These are phyloP conservation scores for Neurospora intermedia DNA, from an alignment of 495 filamentous ascomycete species.

Conservation along the genomic window DNA sequence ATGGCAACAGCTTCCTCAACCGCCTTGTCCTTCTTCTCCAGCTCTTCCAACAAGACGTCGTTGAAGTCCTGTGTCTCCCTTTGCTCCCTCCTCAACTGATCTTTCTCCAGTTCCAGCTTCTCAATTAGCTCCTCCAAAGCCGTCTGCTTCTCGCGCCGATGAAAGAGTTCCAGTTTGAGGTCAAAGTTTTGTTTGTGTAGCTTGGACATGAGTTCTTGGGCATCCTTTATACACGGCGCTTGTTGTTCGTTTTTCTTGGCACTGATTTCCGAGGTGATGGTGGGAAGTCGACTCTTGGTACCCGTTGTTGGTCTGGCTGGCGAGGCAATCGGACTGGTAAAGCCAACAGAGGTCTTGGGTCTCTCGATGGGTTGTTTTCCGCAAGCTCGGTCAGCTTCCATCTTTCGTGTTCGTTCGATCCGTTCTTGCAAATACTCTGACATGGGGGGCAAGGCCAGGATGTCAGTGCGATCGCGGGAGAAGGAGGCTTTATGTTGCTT, in stretches of 20 bases:
- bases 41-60: slow-evolving; percentile 53
- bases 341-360: background rate
- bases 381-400: slow-evolving; percentile 31
- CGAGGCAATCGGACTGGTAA: slow-evolving; percentile 7
- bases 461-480: slow-evolving; percentile 22
- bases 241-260: slow-evolving; percentile 30
- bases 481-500: slow-evolving; percentile 18
- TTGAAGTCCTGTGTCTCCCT: slow-evolving; percentile 49
- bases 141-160: slow-evolving; percentile 50
- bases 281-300: slow-evolving; percentile 21
- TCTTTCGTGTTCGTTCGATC: slow-evolving; percentile 38
- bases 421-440: slow-evolving; percentile 41
- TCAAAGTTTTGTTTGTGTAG: slow-evolving; percentile 85
- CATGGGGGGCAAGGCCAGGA: slow-evolving; percentile 18
- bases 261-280: slow-evolving; percentile 9
- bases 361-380: background rate
- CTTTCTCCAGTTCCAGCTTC: slow-evolving; percentile 43
- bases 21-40: slow-evolving; percentile 68
- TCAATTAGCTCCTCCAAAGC: slow-evolving; percentile 51
- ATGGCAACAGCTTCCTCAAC: slow-evolving; percentile 72
- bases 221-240: slow-evolving; percentile 30
- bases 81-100: slow-evolving; percentile 24
- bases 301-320: background rate
- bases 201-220: slow-evolving; percentile 41
- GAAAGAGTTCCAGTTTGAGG: slow-evolving; percentile 74